Conservation (phyloP, 2,329 filamentous ascomycete genomes). For the Penicillium sp. region DNA sequence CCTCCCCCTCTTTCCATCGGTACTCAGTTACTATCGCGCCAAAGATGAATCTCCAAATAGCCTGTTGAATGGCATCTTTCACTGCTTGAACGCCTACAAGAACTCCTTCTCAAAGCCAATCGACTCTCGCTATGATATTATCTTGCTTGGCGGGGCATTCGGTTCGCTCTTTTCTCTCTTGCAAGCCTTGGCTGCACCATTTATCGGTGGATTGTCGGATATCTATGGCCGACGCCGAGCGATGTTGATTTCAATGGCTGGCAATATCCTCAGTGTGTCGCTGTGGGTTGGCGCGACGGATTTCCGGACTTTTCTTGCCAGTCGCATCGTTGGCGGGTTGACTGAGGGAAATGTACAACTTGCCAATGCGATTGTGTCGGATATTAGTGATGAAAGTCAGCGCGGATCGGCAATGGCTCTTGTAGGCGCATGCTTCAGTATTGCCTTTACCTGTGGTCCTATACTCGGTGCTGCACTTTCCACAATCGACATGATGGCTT, state of each 20-base stretch:
- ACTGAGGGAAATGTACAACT: conserved; percentile 97
- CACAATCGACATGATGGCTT: conserved; percentile 5
- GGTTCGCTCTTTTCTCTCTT: conserved; percentile 91
- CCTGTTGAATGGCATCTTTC: not conserved
- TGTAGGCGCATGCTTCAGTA: not conserved
- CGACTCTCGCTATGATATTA: conserved; percentile 94
- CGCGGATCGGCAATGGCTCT: conserved; percentile 63
- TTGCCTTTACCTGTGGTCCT: conserved; percentile 2
- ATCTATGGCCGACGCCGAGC: conserved; percentile 62
- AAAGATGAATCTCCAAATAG: conserved; percentile 1
- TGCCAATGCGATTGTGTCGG: conserved; percentile 91
- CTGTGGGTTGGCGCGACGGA: conserved; percentile 92
- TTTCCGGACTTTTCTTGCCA: conserved; percentile 91
- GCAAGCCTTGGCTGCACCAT: conserved; percentile 86
- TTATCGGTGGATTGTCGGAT: conserved; percentile 45
- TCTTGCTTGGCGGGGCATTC: conserved; percentile 87
- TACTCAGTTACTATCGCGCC: not conserved
- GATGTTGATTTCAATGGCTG: conserved; percentile 87
- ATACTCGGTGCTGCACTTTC: not conserved
- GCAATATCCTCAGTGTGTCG: conserved; percentile 89
- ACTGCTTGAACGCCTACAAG: conserved; percentile 4
- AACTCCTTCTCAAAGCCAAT: conserved; percentile 78
- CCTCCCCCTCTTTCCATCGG: conserved; percentile 1
- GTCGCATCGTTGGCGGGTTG: conserved; percentile 84
- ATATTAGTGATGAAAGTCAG: conserved; percentile 84